Evolutionary conservation across 768 basidiomycete species (phyloP), one percentile per base, ranked within the genome.

Genomic region (Trametes cubensis): DNA sequence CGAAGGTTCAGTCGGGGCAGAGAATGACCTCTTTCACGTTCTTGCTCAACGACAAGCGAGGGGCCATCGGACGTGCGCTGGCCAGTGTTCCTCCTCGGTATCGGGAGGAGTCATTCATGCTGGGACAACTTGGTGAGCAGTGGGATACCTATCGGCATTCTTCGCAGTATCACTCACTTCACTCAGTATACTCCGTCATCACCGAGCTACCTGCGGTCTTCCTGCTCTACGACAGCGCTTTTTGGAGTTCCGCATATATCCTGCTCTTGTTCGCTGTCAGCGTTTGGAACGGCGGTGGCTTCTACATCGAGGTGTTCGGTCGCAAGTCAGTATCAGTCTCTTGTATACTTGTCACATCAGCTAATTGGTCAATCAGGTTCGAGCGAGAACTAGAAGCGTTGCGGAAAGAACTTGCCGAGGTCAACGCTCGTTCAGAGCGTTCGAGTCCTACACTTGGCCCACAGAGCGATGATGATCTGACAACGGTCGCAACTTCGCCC

Each of bases 241-340:
- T 82, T 59, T 92, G 89, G 85, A 94, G 92, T 67, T 85, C 83
- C 18, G 73, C 81, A 2, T 97, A 94, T 77, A 75, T 98, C 23
- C 76, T 95, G 41, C 66, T 83, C 65, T 89, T 98, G 46, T 92
- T 98, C 69, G 79, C 83, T 17, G 92, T 94, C 47, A 90, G 90
- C 61, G 94, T 90, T 0, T 98, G 95, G 95, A 98, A 98, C 71
- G 95, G 95, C 11, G 94, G 91, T 23, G 92, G 92, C 1, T 97
- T 88, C 79, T 97, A 97, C 73, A 95, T 97, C 56, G 95, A 97
- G 73, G 95, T 97, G 20, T 97, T 96, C 71, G 95, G 95, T 28
- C 86, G 95, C 77, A 96, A 97, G 95, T 95, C 65, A 67, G 92
- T 83, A 60, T 61, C 63, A 49, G 6, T 10, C 25, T 21, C 17